Conservation (phyloP, 2,329 filamentous ascomycete species). For the Colletotrichum sp. region DNA sequence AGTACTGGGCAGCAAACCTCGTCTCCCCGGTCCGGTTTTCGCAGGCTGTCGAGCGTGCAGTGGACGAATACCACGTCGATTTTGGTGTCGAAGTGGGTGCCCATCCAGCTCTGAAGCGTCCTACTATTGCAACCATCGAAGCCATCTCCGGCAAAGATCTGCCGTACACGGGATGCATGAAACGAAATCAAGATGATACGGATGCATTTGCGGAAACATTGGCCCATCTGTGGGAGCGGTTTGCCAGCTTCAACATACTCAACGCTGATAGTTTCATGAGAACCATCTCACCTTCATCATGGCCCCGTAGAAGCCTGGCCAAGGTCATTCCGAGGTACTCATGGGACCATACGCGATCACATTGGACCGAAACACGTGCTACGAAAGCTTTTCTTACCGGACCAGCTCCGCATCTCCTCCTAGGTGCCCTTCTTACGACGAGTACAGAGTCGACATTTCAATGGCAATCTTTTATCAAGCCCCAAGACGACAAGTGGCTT, state of each 20-base stretch:
- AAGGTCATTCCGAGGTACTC: conserved; percentile 38
- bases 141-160: conserved; percentile 21
- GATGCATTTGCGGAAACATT: conserved; percentile 19
- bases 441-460: neutral
- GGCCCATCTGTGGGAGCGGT: conserved; percentile 24
- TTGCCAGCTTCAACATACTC: conserved; percentile 2
- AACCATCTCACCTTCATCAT: neutral
- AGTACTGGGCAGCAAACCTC: conserved; percentile 33
- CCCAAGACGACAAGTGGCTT: conserved; percentile 36
- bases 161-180: conserved; percentile 27
- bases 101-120: conserved; percentile 43
- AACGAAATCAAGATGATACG: conserved; percentile 22
- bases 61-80: conserved; percentile 10
- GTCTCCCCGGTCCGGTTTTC: conserved; percentile 29
- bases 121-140: conserved; percentile 29
- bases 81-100: conserved; percentile 34
- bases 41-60: conserved; percentile 14
- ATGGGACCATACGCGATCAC: conserved; percentile 40
- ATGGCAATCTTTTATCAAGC: conserved; percentile 18
- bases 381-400: neutral
- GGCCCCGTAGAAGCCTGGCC: conserved; percentile 1
- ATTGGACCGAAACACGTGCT: conserved; percentile 30
- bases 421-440: neutral
- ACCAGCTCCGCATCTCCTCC: conserved; percentile 37
- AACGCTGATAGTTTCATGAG: neutral